A percentile compares a stretch with the other conserved stretches of the same genome.
phyloP scores from a whole-genome alignment of 805 yeast species.

The Metschnikowia amazonensis region DNA sequence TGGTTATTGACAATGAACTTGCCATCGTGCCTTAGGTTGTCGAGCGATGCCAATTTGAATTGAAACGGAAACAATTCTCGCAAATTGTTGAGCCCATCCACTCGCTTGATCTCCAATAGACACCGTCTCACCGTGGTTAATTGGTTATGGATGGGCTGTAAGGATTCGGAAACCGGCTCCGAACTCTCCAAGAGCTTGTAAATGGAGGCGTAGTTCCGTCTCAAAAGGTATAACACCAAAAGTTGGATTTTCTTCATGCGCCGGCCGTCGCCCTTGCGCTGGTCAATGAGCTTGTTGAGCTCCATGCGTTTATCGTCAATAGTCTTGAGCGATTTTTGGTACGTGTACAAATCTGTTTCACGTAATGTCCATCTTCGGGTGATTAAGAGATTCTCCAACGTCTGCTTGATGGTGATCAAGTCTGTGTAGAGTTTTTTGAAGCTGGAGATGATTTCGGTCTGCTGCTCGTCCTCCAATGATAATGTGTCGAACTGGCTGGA shows the following conservation, averaged over 20 bases:
- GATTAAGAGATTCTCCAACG: constrained; percentile 76
- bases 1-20: constrained; percentile 83
- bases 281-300: constrained; percentile 20
- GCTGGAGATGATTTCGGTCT: constrained; percentile 25
- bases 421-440: constrained; percentile 57
- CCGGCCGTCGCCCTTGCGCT: constrained; percentile 9
- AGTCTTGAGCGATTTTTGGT: constrained; percentile 67
- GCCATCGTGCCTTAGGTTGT: constrained; percentile 84
- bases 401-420: constrained; percentile 61
- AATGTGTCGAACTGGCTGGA: constrained; percentile 22
- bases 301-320: constrained; percentile 70
- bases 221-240: constrained; percentile 67
- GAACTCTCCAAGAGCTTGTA: constrained; percentile 86
- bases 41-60: constrained; percentile 86
- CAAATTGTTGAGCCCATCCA: constrained; percentile 85
- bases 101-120: constrained; percentile 79
- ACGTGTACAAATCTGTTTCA: constrained; percentile 87
- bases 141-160: constrained; percentile 92
- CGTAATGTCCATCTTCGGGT: constrained; percentile 98
- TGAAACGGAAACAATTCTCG: constrained; percentile 95
- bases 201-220: constrained; percentile 88
- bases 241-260: constrained; percentile 34
- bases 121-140: constrained; percentile 88
- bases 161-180: constrained; percentile 93
- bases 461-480: constrained; percentile 36